Evolutionary conservation across 768 basidiomycete species (phyloP).

Genomic region (Collybia nuda): DNA sequence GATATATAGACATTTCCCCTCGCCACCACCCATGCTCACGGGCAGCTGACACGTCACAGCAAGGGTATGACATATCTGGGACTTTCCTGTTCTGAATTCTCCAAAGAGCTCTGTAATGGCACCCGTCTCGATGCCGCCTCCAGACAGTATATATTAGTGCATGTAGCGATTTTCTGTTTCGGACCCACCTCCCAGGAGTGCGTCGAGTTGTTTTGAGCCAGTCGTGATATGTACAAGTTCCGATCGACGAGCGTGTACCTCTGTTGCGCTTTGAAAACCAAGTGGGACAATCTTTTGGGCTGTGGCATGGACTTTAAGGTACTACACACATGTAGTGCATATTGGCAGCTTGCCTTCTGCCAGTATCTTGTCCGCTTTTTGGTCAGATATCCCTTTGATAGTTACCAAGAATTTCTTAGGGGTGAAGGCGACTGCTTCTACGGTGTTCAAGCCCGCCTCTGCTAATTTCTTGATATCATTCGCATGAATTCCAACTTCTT

Average conservation of each 20-base stretch:
- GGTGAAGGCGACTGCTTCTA: constrained; percentile 95
- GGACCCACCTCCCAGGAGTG: constrained; percentile 80
- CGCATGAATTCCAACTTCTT: constrained; percentile 86
- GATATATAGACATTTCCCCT: constrained; percentile 98
- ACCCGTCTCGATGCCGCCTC: constrained; percentile 96
- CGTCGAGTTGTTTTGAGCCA: constrained; percentile 94
- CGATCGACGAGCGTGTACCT: constrained; percentile 91
- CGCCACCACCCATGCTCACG: constrained; percentile 96
- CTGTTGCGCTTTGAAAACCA: constrained; percentile 97
- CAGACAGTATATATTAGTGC: constrained; percentile 1
- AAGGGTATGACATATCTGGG: constrained; percentile 96
- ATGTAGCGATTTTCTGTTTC: constrained; percentile 7
- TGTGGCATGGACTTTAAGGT: constrained; percentile 27
- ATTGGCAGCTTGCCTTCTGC: constrained; percentile 65
- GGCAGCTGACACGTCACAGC: constrained; percentile 98
- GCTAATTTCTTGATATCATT: constrained; percentile 95
- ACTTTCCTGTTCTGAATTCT: constrained; percentile 98
- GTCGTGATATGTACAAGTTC: constrained; percentile 97
- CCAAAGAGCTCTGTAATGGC: constrained; percentile 98
- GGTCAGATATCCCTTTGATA: constrained; percentile 96
- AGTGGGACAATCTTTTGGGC: constrained; percentile 96
- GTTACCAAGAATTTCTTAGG: constrained; percentile 89
- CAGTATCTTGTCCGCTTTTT: constrained; percentile 96
- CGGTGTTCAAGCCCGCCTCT: constrained; percentile 89
- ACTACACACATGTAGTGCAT: constrained; percentile 1